phyloP scores from a whole-genome alignment of 176 grass and related monocot species.

The Rhynchospora breviuscula region DNA sequence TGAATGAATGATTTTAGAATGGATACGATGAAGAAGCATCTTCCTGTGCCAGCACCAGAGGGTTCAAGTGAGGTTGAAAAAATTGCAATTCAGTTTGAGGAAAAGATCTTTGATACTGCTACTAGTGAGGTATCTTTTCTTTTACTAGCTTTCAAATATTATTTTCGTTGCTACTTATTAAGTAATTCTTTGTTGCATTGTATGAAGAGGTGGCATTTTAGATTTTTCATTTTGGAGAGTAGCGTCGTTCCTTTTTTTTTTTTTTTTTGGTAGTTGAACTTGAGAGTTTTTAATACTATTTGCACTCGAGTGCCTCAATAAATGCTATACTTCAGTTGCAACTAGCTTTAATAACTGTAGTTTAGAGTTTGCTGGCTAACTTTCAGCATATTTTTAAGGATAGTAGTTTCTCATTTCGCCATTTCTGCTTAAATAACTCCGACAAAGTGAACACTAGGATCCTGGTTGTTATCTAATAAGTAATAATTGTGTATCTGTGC shows the following conservation, averaged over 20 bases:
- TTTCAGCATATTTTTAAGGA: neutral
- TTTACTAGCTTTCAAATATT: neutral
- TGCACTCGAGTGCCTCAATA: neutral
- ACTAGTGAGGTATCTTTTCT: conserved; percentile 41
- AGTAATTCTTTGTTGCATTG: neutral
- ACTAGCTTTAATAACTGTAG: neutral
- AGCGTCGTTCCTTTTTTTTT: neutral
- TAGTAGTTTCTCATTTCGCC: neutral
- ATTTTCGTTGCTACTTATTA: neutral
- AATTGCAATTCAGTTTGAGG: conserved; percentile 69
- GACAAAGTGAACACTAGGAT: neutral
- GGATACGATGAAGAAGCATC: conserved; percentile 72
- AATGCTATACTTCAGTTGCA: neutral
- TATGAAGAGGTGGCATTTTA: neutral
- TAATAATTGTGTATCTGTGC: neutral
- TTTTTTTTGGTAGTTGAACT: neutral
- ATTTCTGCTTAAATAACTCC: neutral
- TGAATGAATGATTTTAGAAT: conserved; percentile 39
- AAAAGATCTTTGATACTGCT: conserved; percentile 56
- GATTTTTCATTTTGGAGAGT: neutral
- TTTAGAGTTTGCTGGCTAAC: neutral
- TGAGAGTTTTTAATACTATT: too few species aligned
- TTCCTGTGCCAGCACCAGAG: conserved; percentile 54
- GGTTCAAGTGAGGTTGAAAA: conserved; percentile 57
- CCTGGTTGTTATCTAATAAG: neutral